These are phyloP conservation scores for Hortiboletus campestris DNA, from an alignment of 768 basidiomycete species.

Conservation along the genomic window DNA sequence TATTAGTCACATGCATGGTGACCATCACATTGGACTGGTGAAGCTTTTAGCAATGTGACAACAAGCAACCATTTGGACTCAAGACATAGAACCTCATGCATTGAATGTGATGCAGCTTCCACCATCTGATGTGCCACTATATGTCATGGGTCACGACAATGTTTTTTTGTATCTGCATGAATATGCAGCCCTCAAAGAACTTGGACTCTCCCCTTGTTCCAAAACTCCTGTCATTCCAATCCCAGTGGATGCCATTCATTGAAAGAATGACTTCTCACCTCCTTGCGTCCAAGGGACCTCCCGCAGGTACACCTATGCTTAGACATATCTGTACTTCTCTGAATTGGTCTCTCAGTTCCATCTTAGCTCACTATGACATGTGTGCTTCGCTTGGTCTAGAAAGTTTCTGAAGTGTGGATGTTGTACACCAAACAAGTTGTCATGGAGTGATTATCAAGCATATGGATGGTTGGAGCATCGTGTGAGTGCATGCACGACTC, in stretches of 20 bases:
- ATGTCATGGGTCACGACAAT: slow-evolving; percentile 59
- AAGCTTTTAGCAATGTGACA: slow-evolving; percentile 70
- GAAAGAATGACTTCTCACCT: slow-evolving; percentile 38
- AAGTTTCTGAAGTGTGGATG: slow-evolving; percentile 65
- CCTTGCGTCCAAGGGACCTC: slow-evolving; percentile 4
- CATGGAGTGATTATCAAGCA: slow-evolving; percentile 73
- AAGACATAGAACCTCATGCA: neutral
- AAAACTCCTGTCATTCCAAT: slow-evolving; percentile 55
- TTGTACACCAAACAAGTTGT: slow-evolving; percentile 69
- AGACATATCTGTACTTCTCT: neutral
- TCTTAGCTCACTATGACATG: slow-evolving; percentile 41
- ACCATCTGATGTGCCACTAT: slow-evolving; percentile 60
- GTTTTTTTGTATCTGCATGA: slow-evolving; percentile 73
- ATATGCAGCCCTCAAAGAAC: slow-evolving; percentile 63
- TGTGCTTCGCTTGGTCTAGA: slow-evolving; percentile 54
- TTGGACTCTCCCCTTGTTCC: slow-evolving; percentile 54
- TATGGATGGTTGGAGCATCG: slow-evolving; percentile 50
- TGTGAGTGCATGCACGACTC: slow-evolving; percentile 25
- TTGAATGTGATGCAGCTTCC: slow-evolving; percentile 53
- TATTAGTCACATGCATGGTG: slow-evolving; percentile 88
- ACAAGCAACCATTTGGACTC: slow-evolving; percentile 40
- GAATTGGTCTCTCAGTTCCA: slow-evolving; percentile 38
- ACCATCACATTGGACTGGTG: slow-evolving; percentile 86
- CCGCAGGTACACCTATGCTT: slow-evolving; percentile 3
- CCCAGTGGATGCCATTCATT: slow-evolving; percentile 55